Percentiles rank a stretch among this genome's conserved stretches.
Conservation (phyloP, 208 protist genomes). For the Leishmania amazonensis region DNA sequence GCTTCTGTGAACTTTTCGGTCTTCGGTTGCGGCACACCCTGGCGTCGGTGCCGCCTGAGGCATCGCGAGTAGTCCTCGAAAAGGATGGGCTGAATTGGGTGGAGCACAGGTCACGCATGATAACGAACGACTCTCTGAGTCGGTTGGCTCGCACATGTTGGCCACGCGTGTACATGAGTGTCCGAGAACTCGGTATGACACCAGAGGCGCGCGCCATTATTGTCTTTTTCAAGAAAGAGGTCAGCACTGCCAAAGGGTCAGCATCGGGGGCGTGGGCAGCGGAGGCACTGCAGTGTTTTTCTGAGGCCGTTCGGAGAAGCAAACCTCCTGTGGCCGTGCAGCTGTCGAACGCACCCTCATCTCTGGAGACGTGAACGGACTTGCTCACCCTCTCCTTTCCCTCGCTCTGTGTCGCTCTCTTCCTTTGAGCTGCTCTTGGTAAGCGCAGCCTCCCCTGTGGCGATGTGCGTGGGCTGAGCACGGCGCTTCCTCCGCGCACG, state of each 20-base stretch:
- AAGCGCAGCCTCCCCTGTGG: not conserved
- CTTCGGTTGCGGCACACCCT: constrained; percentile 40
- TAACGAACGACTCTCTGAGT: constrained; percentile 33
- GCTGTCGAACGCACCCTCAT: not conserved
- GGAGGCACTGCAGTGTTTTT: constrained; percentile 17
- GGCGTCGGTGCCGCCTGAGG: not conserved
- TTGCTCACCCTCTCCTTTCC: not conserved
- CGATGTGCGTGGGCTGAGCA: not conserved
- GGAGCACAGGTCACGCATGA: constrained; percentile 46
- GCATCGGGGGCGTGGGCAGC: constrained; percentile 13
- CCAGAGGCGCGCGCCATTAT: constrained; percentile 44
- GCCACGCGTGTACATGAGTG: constrained; percentile 52
- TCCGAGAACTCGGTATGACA: constrained; percentile 42
- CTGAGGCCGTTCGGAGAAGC: constrained; percentile 13
- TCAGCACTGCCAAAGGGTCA: constrained; percentile 3
- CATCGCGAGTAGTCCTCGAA: constrained; percentile 26
- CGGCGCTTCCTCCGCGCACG: not conserved
- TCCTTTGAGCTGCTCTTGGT: not conserved
- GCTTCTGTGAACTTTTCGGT: constrained; percentile 80
- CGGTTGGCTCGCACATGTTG: constrained; percentile 41
- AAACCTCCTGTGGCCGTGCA: not conserved
- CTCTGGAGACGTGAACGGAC: not conserved
- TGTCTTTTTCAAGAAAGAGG: constrained; percentile 54
- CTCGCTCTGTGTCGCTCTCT: not conserved
- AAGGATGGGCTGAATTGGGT: constrained; percentile 78